Conservation (phyloP, 2,329 filamentous ascomycete genomes). For the Talaromyces sp. region DNA sequence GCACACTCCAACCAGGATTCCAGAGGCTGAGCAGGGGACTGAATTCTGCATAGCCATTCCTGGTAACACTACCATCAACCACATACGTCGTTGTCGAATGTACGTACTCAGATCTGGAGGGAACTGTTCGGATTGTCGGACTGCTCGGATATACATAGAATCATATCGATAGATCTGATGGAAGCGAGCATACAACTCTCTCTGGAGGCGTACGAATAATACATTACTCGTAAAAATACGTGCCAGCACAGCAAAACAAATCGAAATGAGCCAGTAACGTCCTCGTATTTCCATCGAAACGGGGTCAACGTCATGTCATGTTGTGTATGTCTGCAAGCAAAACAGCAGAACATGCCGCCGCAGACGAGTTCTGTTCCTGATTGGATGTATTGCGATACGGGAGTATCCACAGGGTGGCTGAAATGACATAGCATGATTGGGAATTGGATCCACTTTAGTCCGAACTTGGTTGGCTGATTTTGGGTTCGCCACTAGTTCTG, state of each 20-base stretch:
- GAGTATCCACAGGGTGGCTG: slow-evolving; percentile 2
- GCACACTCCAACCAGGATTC: background rate
- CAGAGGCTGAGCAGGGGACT: slow-evolving; percentile 5
- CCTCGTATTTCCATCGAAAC: background rate
- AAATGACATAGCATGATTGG: slow-evolving; percentile 12
- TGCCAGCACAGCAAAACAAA: background rate
- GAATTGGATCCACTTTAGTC: background rate
- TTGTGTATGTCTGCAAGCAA: slow-evolving; percentile 11
- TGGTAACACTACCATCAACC: background rate
- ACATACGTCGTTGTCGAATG: background rate
- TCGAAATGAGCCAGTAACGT: background rate
- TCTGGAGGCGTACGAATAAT: background rate
- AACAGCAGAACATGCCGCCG: slow-evolving; percentile 24
- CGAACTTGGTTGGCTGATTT: background rate
- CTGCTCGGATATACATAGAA: background rate
- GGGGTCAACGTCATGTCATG: slow-evolving; percentile 15
- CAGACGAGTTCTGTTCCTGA: background rate
- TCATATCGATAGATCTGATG: background rate
- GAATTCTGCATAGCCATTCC: background rate
- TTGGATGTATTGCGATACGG: background rate
- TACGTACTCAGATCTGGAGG: background rate
- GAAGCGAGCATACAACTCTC: no score
- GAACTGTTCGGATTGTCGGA: background rate
- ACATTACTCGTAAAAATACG: background rate
- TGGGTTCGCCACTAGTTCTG: slow-evolving; percentile 11